These are phyloP conservation scores for Starmera caribaea DNA, from an alignment of 805 yeast genomes.

Conservation along the genomic window DNA sequence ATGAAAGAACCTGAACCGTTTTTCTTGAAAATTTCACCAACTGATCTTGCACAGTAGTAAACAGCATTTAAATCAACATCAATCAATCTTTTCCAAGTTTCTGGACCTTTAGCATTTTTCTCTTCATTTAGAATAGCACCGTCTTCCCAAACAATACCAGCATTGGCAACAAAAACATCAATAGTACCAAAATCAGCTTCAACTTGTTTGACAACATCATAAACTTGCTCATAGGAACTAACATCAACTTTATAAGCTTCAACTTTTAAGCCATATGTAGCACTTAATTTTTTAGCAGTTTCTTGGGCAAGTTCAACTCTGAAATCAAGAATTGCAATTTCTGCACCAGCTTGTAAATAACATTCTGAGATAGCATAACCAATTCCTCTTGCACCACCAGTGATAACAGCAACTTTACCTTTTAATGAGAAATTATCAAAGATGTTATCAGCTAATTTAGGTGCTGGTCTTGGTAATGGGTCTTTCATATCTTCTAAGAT, in stretches of 20 bases:
- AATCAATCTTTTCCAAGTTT: conserved; percentile 64
- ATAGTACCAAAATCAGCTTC: conserved; percentile 61
- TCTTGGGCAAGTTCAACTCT: conserved; percentile 34
- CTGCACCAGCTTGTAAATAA: conserved; percentile 81
- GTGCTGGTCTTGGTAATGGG: conserved; percentile 44
- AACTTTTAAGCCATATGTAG: conserved; percentile 49
- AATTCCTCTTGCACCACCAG: conserved; percentile 83
- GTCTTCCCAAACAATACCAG: conserved; percentile 76
- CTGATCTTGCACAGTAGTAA: conserved; percentile 67
- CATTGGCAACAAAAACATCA: conserved; percentile 82
- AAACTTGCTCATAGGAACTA: conserved; percentile 17
- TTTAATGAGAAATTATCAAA: conserved; percentile 66
- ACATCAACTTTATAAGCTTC: conserved; percentile 38
- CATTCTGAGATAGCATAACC: conserved; percentile 79
- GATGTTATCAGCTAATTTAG: conserved; percentile 40
- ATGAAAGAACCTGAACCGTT: conserved; percentile 73
- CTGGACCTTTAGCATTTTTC: conserved; percentile 22
- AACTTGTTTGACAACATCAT: conserved; percentile 24
- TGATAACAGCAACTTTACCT: conserved; percentile 75
- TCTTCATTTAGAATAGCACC: conserved; percentile 43
- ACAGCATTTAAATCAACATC: conserved; percentile 73
- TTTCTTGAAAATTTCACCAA: conserved; percentile 62
- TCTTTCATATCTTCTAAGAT: conserved; percentile 15
- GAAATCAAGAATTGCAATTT: conserved; percentile 40
- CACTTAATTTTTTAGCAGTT: conserved; percentile 44